Evolutionary conservation across 2,329 filamentous ascomycete species (phyloP), one percentile per base, ranked within the genome.

Genomic region (Passalora sequoiae): DNA sequence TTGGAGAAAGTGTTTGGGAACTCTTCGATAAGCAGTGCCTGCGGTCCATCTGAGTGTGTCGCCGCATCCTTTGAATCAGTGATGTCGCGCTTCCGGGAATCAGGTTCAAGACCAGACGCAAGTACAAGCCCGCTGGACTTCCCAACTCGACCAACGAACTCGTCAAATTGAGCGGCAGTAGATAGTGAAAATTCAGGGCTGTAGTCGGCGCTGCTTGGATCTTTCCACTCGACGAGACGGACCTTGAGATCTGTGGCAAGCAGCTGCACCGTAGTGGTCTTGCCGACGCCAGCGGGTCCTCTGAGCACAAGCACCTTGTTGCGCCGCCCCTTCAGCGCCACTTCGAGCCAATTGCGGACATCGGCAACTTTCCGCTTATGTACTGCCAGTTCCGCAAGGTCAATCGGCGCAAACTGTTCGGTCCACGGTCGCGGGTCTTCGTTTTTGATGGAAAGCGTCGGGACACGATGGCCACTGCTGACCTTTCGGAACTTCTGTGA

Each of bases 321-420:
- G 16, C 57, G 59, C 40, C 49, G 53, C 31, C 86, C 85, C 19
- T 67, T 64, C 49, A 88, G 76, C 13, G 88, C 86, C 59, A 83
- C 78, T 31, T 85, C 79, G 24, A 98, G 69, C 89, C 92, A 97
- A 46, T 69, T 74, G 46, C 81, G 78, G 33, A 97, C 89, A 66
- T 97, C 89, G 2, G 79, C 69, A 4, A 97, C 86, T 65, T 98
- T 98, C 57, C 80, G 92, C 70, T 94, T 96, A 65, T 98, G 89
- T 13, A 98, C 91, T 0, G 85, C 91, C 33, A 98, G 71, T 67
- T 97, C 91, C 12, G 89, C 81, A 9, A 96, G 64, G 54, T 77
- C 84, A 2, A 64, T 59, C 0, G 91, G 91, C 2, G 78, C 82
- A 64, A 88, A 97, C 54, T 82, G 80, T 55, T 96, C 89, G 4